Evolutionary conservation across 495 filamentous ascomycete species (phyloP), one percentile per base, ranked within the genome.

Genomic region (Cercophora scortea): DNA sequence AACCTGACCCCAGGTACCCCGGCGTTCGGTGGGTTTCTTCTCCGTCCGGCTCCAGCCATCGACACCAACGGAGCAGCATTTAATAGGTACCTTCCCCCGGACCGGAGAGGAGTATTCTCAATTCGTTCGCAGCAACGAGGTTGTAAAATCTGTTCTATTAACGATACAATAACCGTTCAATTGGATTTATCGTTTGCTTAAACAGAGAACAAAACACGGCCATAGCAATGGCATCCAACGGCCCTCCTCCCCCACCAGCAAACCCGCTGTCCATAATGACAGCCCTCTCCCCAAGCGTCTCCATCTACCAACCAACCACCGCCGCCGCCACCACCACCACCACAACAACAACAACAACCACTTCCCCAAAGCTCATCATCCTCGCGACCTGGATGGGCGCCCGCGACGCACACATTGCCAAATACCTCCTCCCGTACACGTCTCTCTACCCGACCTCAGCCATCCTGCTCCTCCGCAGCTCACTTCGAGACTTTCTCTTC

Each of bases 351-450:
- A 6, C 35, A 1, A 9, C 11, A 44, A 19, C 50, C 4, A 7
- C 18, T 10, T 49, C 65, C 25, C 25, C 25, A 25, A 71, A 67
- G 46, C 64, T 78, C n/a, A 61, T 78, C 33, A 11, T 78, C 41
- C 54, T 75, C 42, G 61, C 62, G 10, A 56, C 67, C 12, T 75
- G 73, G 73, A 73, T 75, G 70, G 71, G 65, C 17, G 74, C 74
- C 8, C 70, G 53, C 43, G 64, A 73, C 42, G 53, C 57, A 2
- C 73, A 75, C 63, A 71, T 76, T 51, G 61, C 64, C 42, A 78
- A 75, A 47, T 74, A 76, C 62, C 59, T 75, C 47, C 42, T 55
- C 3, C 64, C 59, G 32, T 69, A 78, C 61, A 71, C 62, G 16
- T 51, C 54, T 4, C 53, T 71, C 3, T 78, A 64, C 57, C 73